Evolutionary conservation across 441 rosid genomes (phyloP).

Genomic region (Flueggea neowawraea): DNA sequence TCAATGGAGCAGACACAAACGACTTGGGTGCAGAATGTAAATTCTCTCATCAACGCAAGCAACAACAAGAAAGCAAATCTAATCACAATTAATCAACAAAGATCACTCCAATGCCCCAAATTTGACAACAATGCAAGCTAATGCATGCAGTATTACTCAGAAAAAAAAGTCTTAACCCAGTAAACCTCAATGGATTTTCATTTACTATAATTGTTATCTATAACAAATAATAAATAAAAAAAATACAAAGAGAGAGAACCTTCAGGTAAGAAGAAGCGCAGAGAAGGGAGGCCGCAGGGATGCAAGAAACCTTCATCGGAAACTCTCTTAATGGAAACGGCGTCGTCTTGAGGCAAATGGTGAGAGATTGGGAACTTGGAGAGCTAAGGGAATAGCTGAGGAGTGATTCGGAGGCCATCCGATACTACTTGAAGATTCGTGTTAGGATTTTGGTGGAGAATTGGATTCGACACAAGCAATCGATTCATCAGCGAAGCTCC

Average conservation of each 20-base stretch:
- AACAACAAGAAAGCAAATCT: too few species aligned
- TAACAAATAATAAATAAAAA: too few species aligned
- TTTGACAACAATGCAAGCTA: too few species aligned
- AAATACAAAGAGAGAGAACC: slow-evolving; percentile 31
- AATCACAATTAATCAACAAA: too few species aligned
- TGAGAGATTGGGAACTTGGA: slow-evolving; percentile 37
- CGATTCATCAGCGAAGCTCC: slow-evolving; percentile 72
- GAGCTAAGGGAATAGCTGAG: slow-evolving; percentile 60
- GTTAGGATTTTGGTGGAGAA: slow-evolving; percentile 25
- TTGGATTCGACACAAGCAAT: slow-evolving; percentile 27
- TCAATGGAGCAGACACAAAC: too few species aligned
- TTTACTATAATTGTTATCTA: too few species aligned
- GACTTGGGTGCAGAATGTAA: too few species aligned
- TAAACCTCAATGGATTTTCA: too few species aligned
- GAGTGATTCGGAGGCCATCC: slow-evolving; percentile 34
- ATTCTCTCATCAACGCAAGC: too few species aligned
- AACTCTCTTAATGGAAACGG: slow-evolving; percentile 20
- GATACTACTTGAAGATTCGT: slow-evolving; percentile 20
- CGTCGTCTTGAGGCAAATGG: slow-evolving; percentile 33
- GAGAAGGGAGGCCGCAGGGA: slow-evolving; percentile 73
- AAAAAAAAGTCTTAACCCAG: too few species aligned
- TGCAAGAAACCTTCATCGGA: slow-evolving; percentile 42
- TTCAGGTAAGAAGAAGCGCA: slow-evolving; percentile 82
- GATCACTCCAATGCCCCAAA: too few species aligned
- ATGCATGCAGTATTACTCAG: too few species aligned